phyloP scores from a whole-genome alignment of 768 basidiomycete genomes.

The Boletus coccyginus region DNA sequence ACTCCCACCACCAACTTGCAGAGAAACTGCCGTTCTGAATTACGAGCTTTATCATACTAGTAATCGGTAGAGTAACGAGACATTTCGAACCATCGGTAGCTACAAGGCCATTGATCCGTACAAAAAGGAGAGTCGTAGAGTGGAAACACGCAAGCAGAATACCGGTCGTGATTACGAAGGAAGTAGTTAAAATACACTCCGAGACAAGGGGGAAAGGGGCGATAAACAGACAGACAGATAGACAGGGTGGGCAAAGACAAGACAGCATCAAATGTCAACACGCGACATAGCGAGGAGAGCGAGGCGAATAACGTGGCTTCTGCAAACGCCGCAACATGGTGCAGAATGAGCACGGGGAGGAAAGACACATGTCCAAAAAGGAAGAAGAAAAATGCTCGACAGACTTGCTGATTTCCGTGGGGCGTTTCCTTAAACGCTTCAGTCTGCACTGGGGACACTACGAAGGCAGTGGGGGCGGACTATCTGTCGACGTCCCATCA shows the following conservation, averaged over 20 bases:
- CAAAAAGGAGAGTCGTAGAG: not conserved
- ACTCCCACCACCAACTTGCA: not conserved
- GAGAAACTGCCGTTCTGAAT: conserved; percentile 1
- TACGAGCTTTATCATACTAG: conserved; percentile 10
- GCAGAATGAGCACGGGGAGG: not conserved
- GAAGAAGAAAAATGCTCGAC: not conserved
- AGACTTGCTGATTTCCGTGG: not conserved
- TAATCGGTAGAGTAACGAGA: not conserved
- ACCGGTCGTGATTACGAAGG: not conserved
- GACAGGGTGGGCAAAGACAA: not conserved
- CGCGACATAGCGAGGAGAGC: not conserved
- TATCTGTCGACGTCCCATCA: conserved; percentile 1
- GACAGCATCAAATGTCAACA: not conserved
- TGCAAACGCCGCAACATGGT: no score
- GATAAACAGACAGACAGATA: not conserved
- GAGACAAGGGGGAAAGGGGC: no score
- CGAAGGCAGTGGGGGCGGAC: conserved; percentile 7
- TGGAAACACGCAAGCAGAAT: not conserved
- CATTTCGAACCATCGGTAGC: not conserved
- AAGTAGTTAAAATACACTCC: not conserved
- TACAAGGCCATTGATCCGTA: conserved; percentile 2
- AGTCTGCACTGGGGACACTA: not conserved
- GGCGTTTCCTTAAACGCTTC: not conserved
- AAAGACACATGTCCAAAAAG: not conserved
- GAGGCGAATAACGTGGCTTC: no score